phyloP scores from a whole-genome alignment of 192 early-diverging fungal species.

The Coemansia asiatica region DNA sequence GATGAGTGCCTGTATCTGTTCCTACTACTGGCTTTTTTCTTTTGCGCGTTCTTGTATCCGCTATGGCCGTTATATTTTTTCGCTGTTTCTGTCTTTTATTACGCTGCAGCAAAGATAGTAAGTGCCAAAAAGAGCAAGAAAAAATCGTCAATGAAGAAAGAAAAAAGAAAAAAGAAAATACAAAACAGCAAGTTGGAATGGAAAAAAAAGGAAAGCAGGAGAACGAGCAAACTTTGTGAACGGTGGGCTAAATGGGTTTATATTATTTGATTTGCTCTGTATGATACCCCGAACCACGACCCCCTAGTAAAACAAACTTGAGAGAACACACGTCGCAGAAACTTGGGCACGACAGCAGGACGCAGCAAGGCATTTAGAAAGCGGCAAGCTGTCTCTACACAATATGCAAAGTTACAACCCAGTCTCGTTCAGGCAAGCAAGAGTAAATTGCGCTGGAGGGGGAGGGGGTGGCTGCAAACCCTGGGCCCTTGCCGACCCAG shows the following conservation, averaged over 20 bases:
- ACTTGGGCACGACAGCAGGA: not conserved
- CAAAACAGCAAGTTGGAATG: not conserved
- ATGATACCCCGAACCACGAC: not conserved
- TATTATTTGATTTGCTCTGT: constrained; percentile 11
- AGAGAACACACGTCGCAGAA: not conserved
- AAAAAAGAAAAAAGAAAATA: constrained; percentile 3
- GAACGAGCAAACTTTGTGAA: not conserved
- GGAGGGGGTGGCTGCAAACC: not conserved
- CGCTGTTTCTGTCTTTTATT: not conserved
- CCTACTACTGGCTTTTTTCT: constrained; percentile 1
- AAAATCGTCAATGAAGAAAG: constrained; percentile 1
- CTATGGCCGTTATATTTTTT: not conserved
- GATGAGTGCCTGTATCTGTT: not conserved
- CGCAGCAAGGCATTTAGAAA: not conserved
- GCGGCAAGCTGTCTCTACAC: not conserved
- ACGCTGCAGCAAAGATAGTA: not conserved
- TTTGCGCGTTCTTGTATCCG: not conserved
- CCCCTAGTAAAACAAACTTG: not conserved
- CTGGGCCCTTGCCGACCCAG: not conserved
- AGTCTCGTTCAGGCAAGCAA: not conserved
- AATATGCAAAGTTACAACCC: constrained; percentile 8
- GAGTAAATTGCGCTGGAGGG: not conserved
- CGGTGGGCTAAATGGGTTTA: not conserved
- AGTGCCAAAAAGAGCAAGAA: not conserved
- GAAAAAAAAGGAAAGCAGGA: not conserved